A percentile compares a stretch with the other conserved stretches of the same genome.
Conservation (phyloP, 1,139 yeast genomes). For the Meyerozyma carpophila region DNA sequence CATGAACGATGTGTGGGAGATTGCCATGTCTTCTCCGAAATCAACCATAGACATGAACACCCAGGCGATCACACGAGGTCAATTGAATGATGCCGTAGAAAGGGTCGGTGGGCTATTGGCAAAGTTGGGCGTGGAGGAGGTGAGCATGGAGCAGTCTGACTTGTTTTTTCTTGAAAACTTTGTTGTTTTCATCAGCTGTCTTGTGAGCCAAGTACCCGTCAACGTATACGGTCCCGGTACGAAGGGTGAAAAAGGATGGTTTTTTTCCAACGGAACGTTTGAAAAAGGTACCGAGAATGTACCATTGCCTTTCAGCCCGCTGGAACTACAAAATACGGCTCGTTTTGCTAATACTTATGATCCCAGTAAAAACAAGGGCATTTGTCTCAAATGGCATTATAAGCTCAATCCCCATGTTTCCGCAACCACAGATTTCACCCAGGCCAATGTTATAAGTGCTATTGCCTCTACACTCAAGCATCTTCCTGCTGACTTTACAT, state of each 20-base stretch:
- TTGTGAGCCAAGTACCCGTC: conserved; percentile 22
- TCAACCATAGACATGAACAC: conserved; percentile 15
- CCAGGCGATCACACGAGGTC: conserved; percentile 11
- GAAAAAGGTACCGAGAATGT: background rate
- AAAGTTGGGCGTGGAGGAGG: conserved; percentile 8
- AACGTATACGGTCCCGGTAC: conserved; percentile 14
- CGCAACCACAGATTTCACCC: conserved; percentile 41
- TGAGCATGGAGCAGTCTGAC: conserved; percentile 8
- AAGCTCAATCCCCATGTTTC: conserved; percentile 16
- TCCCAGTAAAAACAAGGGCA: conserved; percentile 34
- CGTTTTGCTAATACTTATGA: conserved; percentile 25
- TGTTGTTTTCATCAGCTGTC: conserved; percentile 12
- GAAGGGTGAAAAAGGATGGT: background rate
- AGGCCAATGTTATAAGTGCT: conserved; percentile 57
- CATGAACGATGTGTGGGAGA: conserved; percentile 59
- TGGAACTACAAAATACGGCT: background rate
- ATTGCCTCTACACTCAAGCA: conserved; percentile 59
- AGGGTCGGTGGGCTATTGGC: conserved; percentile 13
- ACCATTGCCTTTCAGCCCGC: background rate
- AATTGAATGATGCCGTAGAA: conserved; percentile 22
- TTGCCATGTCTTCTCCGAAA: conserved; percentile 18
- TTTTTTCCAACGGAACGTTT: background rate
- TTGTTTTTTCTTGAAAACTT: background rate
- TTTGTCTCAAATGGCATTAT: conserved; percentile 23
- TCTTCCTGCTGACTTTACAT: conserved; percentile 43